phyloP scores from a whole-genome alignment of 164 flowering plant genomes.

The Magnolia changhungtana region DNA sequence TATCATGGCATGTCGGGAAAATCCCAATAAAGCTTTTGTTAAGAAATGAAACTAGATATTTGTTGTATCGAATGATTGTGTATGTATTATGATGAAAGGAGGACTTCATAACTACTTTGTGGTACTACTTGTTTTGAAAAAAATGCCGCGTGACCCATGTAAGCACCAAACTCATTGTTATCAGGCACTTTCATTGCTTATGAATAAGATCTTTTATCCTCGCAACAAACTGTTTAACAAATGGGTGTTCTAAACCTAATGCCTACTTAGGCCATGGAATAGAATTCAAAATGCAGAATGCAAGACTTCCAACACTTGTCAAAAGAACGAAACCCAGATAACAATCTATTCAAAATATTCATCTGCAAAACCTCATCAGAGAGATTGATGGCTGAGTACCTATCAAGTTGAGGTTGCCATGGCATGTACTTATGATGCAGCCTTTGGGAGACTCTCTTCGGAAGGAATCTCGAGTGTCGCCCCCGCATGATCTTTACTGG shows the following conservation, averaged over 20 bases:
- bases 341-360: background rate
- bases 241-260: background rate
- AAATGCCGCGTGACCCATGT: no score
- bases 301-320: background rate
- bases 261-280: background rate
- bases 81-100: background rate
- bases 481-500: constrained; percentile 56
- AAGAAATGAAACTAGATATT: background rate
- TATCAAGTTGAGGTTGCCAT: background rate
- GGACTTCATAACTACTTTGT: background rate
- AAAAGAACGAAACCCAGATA: background rate
- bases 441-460: constrained; percentile 54
- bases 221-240: background rate
- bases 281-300: background rate
- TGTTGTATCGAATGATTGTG: background rate
- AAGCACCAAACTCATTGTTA: background rate
- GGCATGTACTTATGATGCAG: constrained; percentile 13
- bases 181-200: background rate
- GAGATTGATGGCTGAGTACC: background rate
- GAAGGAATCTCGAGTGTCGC: constrained; percentile 68
- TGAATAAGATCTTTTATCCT: background rate
- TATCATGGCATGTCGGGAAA: no score
- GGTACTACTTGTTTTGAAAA: background rate
- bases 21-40: no score
- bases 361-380: background rate